These are phyloP conservation scores for Botryosphaeria dothidea DNA, from an alignment of 2,329 filamentous ascomycete species.

Conservation along the genomic window DNA sequence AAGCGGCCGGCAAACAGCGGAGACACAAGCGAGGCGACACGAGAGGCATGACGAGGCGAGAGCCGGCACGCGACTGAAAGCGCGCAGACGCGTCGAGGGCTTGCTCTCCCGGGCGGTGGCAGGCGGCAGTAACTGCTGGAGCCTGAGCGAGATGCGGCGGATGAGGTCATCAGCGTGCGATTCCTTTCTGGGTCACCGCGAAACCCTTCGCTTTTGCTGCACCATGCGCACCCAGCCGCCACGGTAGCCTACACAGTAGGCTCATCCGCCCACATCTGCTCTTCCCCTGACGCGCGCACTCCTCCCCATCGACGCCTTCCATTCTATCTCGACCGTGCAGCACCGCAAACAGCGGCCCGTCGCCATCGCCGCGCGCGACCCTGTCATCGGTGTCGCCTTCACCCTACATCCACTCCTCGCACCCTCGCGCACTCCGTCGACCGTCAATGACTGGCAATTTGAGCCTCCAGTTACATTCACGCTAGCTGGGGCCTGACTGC, in stretches of 20 bases:
- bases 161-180: constrained; percentile 8
- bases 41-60: too few species aligned
- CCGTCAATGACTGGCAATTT: too few species aligned
- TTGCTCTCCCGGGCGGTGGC: neutral
- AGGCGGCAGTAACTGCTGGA: neutral
- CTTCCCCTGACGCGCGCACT: neutral
- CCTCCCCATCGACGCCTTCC: neutral
- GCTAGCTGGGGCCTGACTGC: too few species aligned
- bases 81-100: neutral
- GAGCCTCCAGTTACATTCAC: too few species aligned
- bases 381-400: neutral
- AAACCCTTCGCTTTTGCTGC: neutral
- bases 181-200: neutral
- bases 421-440: neutral
- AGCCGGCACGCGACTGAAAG: neutral
- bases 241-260: neutral
- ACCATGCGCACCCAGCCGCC: neutral
- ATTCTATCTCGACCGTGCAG: neutral
- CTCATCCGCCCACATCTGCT: neutral
- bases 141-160: neutral
- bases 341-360: neutral
- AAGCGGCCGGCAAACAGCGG: neutral
- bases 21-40: neutral
- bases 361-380: neutral
- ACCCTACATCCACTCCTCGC: neutral